These are phyloP conservation scores for Shiraia bambusicola DNA, from an alignment of 2,329 filamentous ascomycete species.

Conservation along the genomic window DNA sequence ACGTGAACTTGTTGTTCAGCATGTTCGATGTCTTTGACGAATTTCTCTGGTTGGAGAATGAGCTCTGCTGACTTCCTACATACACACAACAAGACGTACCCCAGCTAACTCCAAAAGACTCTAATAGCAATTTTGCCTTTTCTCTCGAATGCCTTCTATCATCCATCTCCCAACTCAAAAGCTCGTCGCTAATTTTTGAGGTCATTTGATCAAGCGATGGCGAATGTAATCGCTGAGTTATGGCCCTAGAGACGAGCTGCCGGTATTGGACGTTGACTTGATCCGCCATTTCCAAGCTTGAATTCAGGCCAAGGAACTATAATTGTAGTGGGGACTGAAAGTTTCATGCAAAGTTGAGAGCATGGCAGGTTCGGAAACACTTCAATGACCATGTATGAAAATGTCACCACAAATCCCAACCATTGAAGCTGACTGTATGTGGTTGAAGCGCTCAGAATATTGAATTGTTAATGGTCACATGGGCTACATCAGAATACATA, in stretches of 20 bases:
- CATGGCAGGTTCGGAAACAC: too few species aligned
- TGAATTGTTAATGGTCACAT: too few species aligned
- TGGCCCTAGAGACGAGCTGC: conserved; percentile 18
- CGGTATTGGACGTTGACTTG: conserved; percentile 10
- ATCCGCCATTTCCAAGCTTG: neutral
- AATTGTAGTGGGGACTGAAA: too few species aligned
- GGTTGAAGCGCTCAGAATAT: too few species aligned
- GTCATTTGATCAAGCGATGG: neutral
- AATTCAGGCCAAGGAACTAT: neutral
- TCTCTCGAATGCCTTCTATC: neutral
- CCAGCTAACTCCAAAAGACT: conserved; percentile 1
- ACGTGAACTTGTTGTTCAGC: conserved; percentile 5
- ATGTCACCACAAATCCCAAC: too few species aligned
- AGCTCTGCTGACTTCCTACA: neutral
- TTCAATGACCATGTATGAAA: too few species aligned
- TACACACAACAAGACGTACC: neutral
- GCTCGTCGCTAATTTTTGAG: neutral
- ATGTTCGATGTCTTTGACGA: conserved; percentile 1
- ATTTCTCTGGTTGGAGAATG: neutral
- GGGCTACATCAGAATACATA: too few species aligned
- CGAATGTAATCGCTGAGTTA: conserved; percentile 19
- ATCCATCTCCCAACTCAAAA: conserved; percentile 1
- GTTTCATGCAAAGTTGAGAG: too few species aligned
- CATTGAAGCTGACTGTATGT: too few species aligned
- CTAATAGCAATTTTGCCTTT: neutral